Percentiles rank a stretch among this genome's conserved stretches.
Evolutionary conservation across 176 grass and related monocot species (phyloP).

Genomic region (Otatea glauca): DNA sequence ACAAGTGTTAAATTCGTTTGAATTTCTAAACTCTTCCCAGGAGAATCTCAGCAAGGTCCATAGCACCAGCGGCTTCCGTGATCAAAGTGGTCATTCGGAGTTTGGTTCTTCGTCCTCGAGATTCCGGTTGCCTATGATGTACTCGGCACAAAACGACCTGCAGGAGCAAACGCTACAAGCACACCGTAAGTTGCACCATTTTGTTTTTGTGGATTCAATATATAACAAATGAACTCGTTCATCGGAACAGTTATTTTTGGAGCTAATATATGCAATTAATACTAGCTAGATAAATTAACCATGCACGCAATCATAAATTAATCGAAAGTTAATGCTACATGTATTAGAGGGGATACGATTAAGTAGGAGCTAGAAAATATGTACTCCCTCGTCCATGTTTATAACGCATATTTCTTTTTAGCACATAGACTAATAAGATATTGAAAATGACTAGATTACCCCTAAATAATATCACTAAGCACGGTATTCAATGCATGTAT

Average conservation of each 20-base stretch:
- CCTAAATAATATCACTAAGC: too few relatives aligned
- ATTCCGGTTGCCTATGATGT: conserved; percentile 44
- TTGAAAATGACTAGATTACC: too few relatives aligned
- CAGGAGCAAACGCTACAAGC: conserved; percentile 52
- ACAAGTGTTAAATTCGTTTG: background rate
- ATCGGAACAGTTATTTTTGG: background rate
- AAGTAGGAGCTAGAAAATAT: background rate
- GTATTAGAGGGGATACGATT: background rate
- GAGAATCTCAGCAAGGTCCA: conserved; percentile 41
- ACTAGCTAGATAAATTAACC: background rate
- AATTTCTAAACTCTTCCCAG: conserved; percentile 11
- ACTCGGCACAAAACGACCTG: conserved; percentile 46
- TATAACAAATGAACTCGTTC: background rate
- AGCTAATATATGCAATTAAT: background rate
- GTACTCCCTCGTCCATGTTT: background rate
- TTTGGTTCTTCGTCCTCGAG: conserved; percentile 53
- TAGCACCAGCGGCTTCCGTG: conserved; percentile 31
- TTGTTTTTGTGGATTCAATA: background rate
- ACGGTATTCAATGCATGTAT: too few relatives aligned
- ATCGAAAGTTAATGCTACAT: background rate
- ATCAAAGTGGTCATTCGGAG: conserved; percentile 36
- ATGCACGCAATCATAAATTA: conserved; percentile 31
- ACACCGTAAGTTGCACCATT: conserved; percentile 46
- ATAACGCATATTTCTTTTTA: too few relatives aligned
- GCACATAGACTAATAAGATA: too few relatives aligned